These are phyloP conservation scores for Eutrema heterophyllum DNA, from an alignment of 345 rosid species.

Conservation along the genomic window DNA sequence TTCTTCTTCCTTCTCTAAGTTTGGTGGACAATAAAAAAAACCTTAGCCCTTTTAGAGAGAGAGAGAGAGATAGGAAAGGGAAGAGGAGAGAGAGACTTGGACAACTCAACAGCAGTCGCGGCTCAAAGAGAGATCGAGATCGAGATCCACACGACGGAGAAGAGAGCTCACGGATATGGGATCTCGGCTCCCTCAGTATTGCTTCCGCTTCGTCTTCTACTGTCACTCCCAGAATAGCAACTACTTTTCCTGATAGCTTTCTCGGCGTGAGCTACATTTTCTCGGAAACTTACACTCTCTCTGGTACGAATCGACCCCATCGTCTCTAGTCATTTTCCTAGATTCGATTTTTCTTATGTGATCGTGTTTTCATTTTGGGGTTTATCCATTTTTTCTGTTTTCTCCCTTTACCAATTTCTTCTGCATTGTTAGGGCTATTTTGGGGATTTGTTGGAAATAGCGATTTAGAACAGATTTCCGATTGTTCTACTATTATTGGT, in stretches of 20 bases:
- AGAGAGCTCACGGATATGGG: slow-evolving; percentile 25
- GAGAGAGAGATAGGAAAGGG: background rate
- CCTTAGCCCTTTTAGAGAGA: slow-evolving; percentile 28
- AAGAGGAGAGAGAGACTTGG: slow-evolving; percentile 11
- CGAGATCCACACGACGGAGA: slow-evolving; percentile 31
- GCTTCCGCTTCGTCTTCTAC: slow-evolving; percentile 22
- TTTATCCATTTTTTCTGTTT: background rate
- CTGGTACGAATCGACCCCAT: background rate
- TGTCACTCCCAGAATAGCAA: slow-evolving; percentile 27
- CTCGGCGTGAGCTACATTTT: slow-evolving; percentile 18
- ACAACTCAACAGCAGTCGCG: slow-evolving; percentile 33
- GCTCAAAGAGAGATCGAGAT: slow-evolving; percentile 20
- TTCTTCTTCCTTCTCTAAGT: slow-evolving; percentile 24
- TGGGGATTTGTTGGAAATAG: background rate
- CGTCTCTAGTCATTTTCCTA: background rate
- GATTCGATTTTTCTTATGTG: background rate
- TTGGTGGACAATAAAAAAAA: slow-evolving; percentile 21
- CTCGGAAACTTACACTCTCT: slow-evolving; percentile 4
- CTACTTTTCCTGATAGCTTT: slow-evolving; percentile 4
- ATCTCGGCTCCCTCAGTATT: slow-evolving; percentile 17
- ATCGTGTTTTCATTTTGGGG: slow-evolving; percentile 8
- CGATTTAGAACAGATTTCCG: slow-evolving; percentile 3
- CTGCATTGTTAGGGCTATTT: background rate
- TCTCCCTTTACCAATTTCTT: background rate
- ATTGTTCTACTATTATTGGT: background rate